Base-by-base conservation (phyloP, 2,329 filamentous ascomycete genomes). In the Elsinoe batatas region DNA sequence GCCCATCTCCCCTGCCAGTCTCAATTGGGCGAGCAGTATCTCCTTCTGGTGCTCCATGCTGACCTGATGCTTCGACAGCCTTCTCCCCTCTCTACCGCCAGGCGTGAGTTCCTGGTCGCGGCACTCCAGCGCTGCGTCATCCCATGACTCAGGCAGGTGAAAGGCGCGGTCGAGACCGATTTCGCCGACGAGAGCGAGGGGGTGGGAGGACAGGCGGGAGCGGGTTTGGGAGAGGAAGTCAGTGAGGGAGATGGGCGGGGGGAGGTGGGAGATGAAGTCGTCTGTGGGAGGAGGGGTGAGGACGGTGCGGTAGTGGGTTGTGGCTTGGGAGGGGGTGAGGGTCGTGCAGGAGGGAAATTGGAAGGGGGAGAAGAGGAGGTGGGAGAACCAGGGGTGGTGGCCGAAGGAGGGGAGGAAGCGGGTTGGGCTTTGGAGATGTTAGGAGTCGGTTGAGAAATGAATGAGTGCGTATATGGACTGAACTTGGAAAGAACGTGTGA, bases 381-480 rank as follows among this genome's bases (percentile, higher is more conserved):
- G 76, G 1, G 87, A 85, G 68, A 91, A 91, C 88, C 88, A 93
- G 1, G 88, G 88, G 66, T 93, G 88, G 86, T 87, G 91, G 17
- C 88, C 88, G 69, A 91, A 91, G n/a, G 83, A 82, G 0, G 88
- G 85, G 3, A 91, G 63, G 22, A 84, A 69, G 83, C 82, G 0
- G 88, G 85, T 3, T 91, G 63, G 22, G 84, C 68, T 57, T 73
- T 75, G 58, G 74, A 71, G 50, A 64, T 58, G 17, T 65, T 66
- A 26, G n/a, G n/a, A n/a, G n/a, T n/a, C n/a, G n/a, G n/a, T n/a
- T n/a, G n/a, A n/a, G n/a, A n/a, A n/a, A n/a, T n/a, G n/a, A n/a
- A n/a, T n/a, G n/a, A n/a, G n/a, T n/a, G n/a, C n/a, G n/a, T n/a
- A n/a, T n/a, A n/a, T n/a, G n/a, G n/a, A n/a, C n/a, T n/a, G n/a